Conservation (phyloP, 1,284 basidiomycete species). For the Flammula alnicola region DNA sequence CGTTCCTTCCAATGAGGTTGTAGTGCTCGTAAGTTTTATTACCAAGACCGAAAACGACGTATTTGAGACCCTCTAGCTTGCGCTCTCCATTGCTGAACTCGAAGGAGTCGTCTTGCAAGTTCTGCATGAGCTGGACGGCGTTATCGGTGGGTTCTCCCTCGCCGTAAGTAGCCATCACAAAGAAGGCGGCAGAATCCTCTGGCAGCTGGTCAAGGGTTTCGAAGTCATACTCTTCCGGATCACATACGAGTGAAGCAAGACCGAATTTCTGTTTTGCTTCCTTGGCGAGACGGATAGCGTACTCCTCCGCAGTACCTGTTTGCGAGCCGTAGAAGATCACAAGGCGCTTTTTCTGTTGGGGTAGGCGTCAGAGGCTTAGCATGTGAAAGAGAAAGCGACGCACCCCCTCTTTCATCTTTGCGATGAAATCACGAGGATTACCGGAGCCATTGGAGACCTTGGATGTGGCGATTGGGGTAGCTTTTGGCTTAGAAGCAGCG, state of each 20-base stretch:
- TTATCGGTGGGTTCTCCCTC: slow-evolving; percentile 99
- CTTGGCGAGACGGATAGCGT: slow-evolving; percentile 91
- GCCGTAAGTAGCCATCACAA: slow-evolving; percentile 98
- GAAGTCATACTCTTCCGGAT: slow-evolving; percentile 98
- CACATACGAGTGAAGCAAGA: slow-evolving; percentile 90
- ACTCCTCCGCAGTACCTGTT: slow-evolving; percentile 96
- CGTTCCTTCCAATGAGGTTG: slow-evolving; percentile 84
- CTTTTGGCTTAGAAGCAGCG: slow-evolving; percentile 60
- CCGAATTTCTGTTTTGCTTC: slow-evolving; percentile 95
- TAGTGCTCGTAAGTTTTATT: slow-evolving; percentile 98
- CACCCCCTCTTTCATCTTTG: slow-evolving; percentile 89
- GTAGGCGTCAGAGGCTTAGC: not conserved
- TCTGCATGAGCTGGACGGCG: slow-evolving; percentile 94
- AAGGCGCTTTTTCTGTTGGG: slow-evolving; percentile 85
- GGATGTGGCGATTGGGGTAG: slow-evolving; percentile 48
- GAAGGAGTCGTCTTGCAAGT: slow-evolving; percentile 84
- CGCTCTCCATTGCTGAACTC: slow-evolving; percentile 84
- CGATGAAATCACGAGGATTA: slow-evolving; percentile 88
- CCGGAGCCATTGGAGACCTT: slow-evolving; percentile 66
- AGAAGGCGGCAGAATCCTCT: slow-evolving; percentile 85
- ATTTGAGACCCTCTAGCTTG: slow-evolving; percentile 87
- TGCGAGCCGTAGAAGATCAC: slow-evolving; percentile 97
- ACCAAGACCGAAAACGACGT: slow-evolving; percentile 93
- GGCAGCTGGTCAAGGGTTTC: slow-evolving; percentile 93
- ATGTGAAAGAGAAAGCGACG: slow-evolving; percentile 38